A percentile compares a stretch with the other conserved stretches of the same genome.
phyloP scores from a whole-genome alignment of 2,329 filamentous ascomycete genomes.

The Diaporthe destruens region DNA sequence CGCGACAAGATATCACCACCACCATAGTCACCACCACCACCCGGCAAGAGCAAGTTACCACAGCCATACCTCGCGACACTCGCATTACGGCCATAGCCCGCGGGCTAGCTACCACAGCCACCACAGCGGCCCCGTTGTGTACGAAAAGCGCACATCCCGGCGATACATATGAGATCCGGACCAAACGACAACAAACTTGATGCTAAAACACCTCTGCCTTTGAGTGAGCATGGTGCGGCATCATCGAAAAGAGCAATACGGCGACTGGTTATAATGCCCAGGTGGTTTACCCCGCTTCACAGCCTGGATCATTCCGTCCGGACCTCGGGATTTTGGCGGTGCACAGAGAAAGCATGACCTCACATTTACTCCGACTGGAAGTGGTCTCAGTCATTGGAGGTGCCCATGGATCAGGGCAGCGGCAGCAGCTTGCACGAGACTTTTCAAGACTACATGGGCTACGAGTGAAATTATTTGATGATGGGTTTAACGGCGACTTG shows the following conservation, averaged over 20 bases:
- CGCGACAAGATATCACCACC: constrained; percentile 56
- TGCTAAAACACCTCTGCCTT: not conserved
- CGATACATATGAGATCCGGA: constrained; percentile 45
- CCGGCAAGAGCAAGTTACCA: constrained; percentile 60
- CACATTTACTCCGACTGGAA: not conserved
- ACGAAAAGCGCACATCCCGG: constrained; percentile 57
- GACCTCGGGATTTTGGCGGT: not conserved
- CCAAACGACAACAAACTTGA: no score
- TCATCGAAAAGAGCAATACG: not conserved
- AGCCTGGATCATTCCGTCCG: not conserved
- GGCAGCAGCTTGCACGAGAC: not conserved
- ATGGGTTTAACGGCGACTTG: not conserved
- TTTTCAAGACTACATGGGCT: not conserved
- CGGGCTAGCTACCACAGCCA: constrained; percentile 56
- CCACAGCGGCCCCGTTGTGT: constrained; percentile 50
- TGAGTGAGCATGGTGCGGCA: not conserved
- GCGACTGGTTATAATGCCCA: not conserved
- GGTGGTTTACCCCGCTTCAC: not conserved
- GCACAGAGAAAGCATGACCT: not conserved
- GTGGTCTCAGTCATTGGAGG: not conserved
- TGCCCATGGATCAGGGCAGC: not conserved
- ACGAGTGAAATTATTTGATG: not conserved
- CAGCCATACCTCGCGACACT: constrained; percentile 47
- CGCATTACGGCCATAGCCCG: constrained; percentile 52
- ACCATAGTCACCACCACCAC: constrained; percentile 50